Conservation (phyloP, 345 rosid species). For the Acer negundo region DNA sequence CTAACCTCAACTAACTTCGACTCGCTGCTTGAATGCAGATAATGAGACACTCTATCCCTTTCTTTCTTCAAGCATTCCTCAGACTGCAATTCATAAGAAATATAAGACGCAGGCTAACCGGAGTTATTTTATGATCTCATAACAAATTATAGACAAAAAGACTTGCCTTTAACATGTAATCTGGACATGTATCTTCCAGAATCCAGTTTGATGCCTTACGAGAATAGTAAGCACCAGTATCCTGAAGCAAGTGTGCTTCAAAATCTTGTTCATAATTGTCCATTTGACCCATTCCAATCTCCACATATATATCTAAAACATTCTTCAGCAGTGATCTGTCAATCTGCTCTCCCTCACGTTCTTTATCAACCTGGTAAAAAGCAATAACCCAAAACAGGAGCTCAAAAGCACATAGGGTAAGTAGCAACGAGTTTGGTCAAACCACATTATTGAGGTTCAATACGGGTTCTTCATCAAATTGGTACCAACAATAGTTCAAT, state of each 20-base stretch:
- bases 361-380: conserved; percentile 69
- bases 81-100: conserved; percentile 47
- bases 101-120: neutral
- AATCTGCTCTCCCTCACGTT: conserved; percentile 89
- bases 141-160: neutral
- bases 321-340: conserved; percentile 81
- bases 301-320: conserved; percentile 72
- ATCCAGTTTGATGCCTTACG: conserved; percentile 92
- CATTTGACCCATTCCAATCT: conserved; percentile 83
- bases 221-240: conserved; percentile 74
- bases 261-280: conserved; percentile 73
- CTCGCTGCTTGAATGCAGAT: conserved; percentile 87
- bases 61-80: conserved; percentile 95
- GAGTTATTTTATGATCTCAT: neutral
- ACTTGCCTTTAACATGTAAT: conserved; percentile 78
- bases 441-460: neutral
- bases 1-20: conserved; percentile 89
- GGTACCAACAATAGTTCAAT: conserved; percentile 14
- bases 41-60: conserved; percentile 87
- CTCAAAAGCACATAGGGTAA: neutral
- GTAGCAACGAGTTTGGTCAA: conserved; percentile 24
- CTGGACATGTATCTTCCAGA: conserved; percentile 73
- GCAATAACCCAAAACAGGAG: neutral
- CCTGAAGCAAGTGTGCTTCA: conserved; percentile 70
- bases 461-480: neutral